Base-by-base conservation (phyloP, 1,284 basidiomycete genomes). In the Cryptococcus maquisensis region DNA sequence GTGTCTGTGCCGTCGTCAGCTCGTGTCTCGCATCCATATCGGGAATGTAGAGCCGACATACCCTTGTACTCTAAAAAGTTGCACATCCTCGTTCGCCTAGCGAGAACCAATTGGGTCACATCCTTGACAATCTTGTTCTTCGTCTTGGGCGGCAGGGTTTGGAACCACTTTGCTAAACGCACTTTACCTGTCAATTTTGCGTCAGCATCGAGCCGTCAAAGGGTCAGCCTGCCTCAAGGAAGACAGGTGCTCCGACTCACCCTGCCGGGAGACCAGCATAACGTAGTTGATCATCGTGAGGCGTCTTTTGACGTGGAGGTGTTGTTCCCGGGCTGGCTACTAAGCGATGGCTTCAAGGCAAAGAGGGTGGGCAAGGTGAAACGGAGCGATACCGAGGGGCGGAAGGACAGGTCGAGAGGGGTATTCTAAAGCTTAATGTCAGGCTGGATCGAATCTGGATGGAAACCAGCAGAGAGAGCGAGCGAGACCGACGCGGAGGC, bases 51-150 rank as follows among this genome's bases (percentile, higher is more conserved):
- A 28, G 12, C 18, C 7, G 10, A 64, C 81, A 54, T 62, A 91
- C 94, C 94, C 80, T 98, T 98, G 82, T 98, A 98, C 75, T 99
- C 96, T 49, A 99, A 78, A 72, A 99, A 93, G 78, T 99, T 99
- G 77, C 95, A 98, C 96, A 98, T 99, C 64, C 93, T 82, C 49
- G 96, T 97, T 62, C 96, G 83, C 44, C 96, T 84, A 43, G 93
- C 93, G 23, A 99, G 83, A 16, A 99, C 96, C 45, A 98, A 84
- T 78, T 99, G 96, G 0, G 96, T 99, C 24, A 98, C 95, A 75
- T 99, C 96, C 80, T 98, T 98, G 66, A 98, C 89, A 69, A 98
- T 98, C 84, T 99, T 98, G 56, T 86, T 85, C 79, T 98, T 99
- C 61, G 82, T 82, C 79, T 98, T 97, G 21, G 91, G 87, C 20